Evolutionary conservation across 2,329 filamentous ascomycete genomes (phyloP).

Genomic region (Grosmannia huntii): DNA sequence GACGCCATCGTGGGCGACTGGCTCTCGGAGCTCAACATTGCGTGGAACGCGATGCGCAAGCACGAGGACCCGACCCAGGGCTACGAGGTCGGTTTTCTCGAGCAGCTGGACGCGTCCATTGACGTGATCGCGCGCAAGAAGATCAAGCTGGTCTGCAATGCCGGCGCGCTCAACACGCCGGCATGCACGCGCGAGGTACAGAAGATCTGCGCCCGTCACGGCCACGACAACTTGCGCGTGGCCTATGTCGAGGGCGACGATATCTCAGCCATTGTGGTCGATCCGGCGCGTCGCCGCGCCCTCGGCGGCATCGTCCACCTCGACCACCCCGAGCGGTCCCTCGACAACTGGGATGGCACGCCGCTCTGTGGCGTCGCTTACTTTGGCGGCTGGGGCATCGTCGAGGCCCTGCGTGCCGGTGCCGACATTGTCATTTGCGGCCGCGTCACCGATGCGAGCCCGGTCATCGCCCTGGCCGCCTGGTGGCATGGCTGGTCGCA

Average conservation of each 20-base stretch:
- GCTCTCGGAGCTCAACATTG: conserved; percentile 18
- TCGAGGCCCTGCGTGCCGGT: conserved; percentile 25
- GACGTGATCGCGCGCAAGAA: conserved; percentile 20
- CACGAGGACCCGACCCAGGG: background rate
- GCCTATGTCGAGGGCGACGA: conserved; percentile 33
- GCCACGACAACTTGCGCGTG: conserved; percentile 20
- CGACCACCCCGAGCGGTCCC: background rate
- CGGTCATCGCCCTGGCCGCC: conserved; percentile 41
- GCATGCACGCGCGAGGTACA: background rate
- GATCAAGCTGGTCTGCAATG: conserved; percentile 35
- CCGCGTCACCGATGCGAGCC: conserved; percentile 25
- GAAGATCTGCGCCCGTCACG: background rate
- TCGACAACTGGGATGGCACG: background rate
- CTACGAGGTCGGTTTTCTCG: background rate
- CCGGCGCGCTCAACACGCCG: conserved; percentile 37
- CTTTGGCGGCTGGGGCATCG: conserved; percentile 35
- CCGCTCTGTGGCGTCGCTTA: conserved; percentile 32
- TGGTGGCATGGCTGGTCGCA: conserved; percentile 42
- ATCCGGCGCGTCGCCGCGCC: background rate
- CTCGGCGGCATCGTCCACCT: conserved; percentile 1
- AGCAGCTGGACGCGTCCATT: conserved; percentile 6
- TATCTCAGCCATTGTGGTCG: conserved; percentile 17
- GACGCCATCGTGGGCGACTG: conserved; percentile 14
- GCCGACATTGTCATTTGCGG: conserved; percentile 37
- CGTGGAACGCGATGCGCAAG: conserved; percentile 2